phyloP scores from a whole-genome alignment of 257 asterid genomes.

The Solanum raphanifolium region DNA sequence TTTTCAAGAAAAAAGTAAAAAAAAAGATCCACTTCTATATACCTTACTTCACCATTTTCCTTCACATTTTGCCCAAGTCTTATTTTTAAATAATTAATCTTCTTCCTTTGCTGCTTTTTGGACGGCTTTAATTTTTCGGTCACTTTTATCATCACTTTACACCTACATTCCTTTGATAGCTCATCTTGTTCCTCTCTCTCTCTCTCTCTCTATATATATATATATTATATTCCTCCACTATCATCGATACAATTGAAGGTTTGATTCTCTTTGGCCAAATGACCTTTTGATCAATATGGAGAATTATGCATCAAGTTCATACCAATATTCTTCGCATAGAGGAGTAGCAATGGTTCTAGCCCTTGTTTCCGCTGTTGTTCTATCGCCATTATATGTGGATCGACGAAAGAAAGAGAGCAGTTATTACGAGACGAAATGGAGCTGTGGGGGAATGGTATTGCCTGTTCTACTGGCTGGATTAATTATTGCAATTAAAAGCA shows the following conservation, averaged over 20 bases:
- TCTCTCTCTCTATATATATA: neutral
- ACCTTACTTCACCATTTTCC: slow-evolving; percentile 26
- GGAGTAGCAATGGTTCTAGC: slow-evolving; percentile 61
- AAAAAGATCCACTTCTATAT: neutral
- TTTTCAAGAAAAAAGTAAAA: neutral
- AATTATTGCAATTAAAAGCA: slow-evolving; percentile 56
- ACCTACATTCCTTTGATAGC: slow-evolving; percentile 33
- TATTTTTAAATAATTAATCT: slow-evolving; percentile 1
- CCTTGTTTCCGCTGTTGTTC: slow-evolving; percentile 41
- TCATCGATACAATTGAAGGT: neutral
- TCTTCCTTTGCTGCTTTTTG: slow-evolving; percentile 33
- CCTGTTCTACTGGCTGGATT: slow-evolving; percentile 53
- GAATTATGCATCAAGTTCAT: slow-evolving; percentile 4
- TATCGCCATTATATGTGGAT: slow-evolving; percentile 51
- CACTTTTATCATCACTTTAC: slow-evolving; percentile 35
- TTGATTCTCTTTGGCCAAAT: slow-evolving; percentile 14
- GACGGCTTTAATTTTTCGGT: slow-evolving; percentile 35
- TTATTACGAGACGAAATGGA: slow-evolving; percentile 37
- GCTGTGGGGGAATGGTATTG: slow-evolving; percentile 50
- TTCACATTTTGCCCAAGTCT: neutral
- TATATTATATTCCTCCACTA: neutral
- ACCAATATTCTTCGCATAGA: slow-evolving; percentile 46
- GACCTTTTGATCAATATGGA: slow-evolving; percentile 28
- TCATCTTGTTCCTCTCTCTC: neutral
- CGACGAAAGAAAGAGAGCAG: slow-evolving; percentile 20